Conservation (phyloP, 192 early-diverging fungal genomes). For the Obelidium mucronatum region DNA sequence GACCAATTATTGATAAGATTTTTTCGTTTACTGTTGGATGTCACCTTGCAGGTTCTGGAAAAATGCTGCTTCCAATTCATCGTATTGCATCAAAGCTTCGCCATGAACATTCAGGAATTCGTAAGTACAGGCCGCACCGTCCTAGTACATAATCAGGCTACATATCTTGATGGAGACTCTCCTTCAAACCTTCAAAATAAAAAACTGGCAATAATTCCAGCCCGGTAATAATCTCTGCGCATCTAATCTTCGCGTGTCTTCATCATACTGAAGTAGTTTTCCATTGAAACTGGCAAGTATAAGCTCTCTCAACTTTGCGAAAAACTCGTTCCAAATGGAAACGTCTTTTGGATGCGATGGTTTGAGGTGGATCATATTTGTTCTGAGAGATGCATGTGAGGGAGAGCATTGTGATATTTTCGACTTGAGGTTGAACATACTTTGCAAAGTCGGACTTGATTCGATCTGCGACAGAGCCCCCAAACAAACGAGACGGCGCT, state of each 20-base stretch:
- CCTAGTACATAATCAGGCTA: slow-evolving; percentile 46
- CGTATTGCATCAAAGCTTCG: slow-evolving; percentile 93
- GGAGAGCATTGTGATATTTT: neutral
- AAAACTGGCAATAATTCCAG: slow-evolving; percentile 99
- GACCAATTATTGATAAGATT: neutral
- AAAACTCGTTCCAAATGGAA: slow-evolving; percentile 76
- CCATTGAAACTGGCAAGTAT: slow-evolving; percentile 76
- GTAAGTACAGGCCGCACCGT: slow-evolving; percentile 83
- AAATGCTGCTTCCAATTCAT: slow-evolving; percentile 96
- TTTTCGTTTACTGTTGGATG: neutral
- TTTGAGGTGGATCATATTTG: slow-evolving; percentile 23
- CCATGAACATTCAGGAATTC: slow-evolving; percentile 88
- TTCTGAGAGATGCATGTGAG: neutral
- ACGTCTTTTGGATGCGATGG: slow-evolving; percentile 50
- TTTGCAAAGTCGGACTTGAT: slow-evolving; percentile 82
- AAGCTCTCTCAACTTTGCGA: slow-evolving; percentile 76
- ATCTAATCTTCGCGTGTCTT: slow-evolving; percentile 88
- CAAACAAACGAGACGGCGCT: slow-evolving; percentile 33
- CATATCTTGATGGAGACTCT: neutral
- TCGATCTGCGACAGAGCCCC: slow-evolving; percentile 73
- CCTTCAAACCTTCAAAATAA: slow-evolving; percentile 80
- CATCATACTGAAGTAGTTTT: slow-evolving; percentile 84
- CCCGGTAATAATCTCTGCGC: slow-evolving; percentile 93
- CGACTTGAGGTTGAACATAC: neutral
- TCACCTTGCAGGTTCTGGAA: slow-evolving; percentile 86